Conservation (phyloP, 345 rosid species). For the Firmiana major region DNA sequence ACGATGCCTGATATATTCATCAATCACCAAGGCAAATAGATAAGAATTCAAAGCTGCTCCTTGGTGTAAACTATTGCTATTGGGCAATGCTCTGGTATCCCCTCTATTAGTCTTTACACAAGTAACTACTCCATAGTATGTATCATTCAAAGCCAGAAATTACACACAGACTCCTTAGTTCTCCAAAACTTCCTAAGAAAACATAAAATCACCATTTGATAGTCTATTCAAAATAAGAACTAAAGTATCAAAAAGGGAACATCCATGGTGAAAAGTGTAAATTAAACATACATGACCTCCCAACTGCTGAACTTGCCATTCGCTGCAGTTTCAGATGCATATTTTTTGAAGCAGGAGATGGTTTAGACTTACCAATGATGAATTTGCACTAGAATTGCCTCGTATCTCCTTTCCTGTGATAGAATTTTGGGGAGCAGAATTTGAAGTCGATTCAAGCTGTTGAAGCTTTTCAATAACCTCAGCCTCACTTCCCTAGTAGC, state of each 20-base stretch:
- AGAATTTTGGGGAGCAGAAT: conserved; percentile 45
- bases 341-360: not conserved
- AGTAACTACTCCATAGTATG: not conserved
- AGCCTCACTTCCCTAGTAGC: conserved; percentile 63
- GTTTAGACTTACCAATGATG: conserved; percentile 53
- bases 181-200: not conserved
- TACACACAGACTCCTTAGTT: too few species aligned
- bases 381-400: conserved; percentile 39
- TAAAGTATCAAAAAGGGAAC: not conserved
- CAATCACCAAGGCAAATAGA: not conserved
- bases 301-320: not conserved
- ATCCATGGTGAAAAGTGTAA: not conserved
- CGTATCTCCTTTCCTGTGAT: conserved; percentile 45
- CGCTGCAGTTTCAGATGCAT: conserved; percentile 4
- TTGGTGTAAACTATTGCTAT: not conserved
- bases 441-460: conserved; percentile 62
- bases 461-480: conserved; percentile 68
- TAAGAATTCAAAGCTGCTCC: not conserved
- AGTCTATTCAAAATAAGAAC: not conserved
- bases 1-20: not conserved
- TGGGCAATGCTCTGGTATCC: not conserved
- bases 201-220: not conserved
- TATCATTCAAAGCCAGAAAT: not conserved
- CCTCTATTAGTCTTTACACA: not conserved
- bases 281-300: not conserved